Evolutionary conservation across 1,139 yeast genomes (phyloP).

Genomic region (Magnusiomyces tetraspermus): DNA sequence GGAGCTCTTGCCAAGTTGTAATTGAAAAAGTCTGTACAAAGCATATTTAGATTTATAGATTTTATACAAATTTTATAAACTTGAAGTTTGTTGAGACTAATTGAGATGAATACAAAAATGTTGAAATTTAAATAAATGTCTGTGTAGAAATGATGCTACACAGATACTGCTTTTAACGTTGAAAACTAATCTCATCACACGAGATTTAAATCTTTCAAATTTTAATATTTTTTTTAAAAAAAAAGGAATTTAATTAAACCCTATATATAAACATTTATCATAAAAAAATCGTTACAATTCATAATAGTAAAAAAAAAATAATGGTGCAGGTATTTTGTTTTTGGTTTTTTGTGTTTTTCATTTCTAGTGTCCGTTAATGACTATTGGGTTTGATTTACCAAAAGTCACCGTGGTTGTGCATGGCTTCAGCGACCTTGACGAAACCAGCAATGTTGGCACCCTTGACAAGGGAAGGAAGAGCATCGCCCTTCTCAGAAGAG

Average conservation of each 20-base stretch:
- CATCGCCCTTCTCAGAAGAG: slow-evolving; percentile 55
- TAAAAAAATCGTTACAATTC: background rate
- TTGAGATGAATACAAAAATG: too few species aligned
- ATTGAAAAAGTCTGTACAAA: too few species aligned
- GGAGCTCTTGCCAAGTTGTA: slow-evolving; percentile 55
- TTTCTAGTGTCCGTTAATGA: background rate
- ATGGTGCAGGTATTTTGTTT: background rate
- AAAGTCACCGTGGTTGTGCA: slow-evolving; percentile 94
- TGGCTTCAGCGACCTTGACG: slow-evolving; percentile 96
- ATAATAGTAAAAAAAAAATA: background rate
- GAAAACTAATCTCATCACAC: too few species aligned
- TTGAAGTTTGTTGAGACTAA: too few species aligned
- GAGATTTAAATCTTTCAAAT: background rate
- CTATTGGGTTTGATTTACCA: slow-evolving; percentile 24
- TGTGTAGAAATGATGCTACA: too few species aligned
- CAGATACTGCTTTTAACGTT: too few species aligned
- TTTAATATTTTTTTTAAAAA: background rate
- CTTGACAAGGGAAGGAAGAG: slow-evolving; percentile 87
- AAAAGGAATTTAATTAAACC: background rate
- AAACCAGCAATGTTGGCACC: slow-evolving; percentile 99
- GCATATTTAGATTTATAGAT: too few species aligned
- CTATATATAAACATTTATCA: background rate
- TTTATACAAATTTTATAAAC: too few species aligned
- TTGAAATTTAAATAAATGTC: too few species aligned
- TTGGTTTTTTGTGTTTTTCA: background rate